Base-by-base conservation (phyloP, 176 grass and related monocot species). In the Carex cristatella region DNA sequence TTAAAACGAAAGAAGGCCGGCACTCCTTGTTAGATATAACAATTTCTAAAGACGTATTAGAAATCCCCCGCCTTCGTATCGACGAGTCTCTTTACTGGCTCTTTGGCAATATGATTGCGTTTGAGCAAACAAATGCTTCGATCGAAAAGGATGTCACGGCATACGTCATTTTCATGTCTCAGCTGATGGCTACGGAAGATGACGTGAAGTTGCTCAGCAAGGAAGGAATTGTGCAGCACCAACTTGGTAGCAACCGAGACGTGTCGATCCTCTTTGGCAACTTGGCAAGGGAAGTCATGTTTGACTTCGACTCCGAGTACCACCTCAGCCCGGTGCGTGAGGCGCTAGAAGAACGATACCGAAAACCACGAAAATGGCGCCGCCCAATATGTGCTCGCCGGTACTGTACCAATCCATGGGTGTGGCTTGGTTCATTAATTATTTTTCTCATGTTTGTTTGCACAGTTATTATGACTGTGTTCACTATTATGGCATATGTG, bases 401-500 rank as follows among this genome's bases (percentile, higher is more conserved):
- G 27, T 62, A 87, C 72, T 63, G 62, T 4, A 48, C 51, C 32
- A 87, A 71, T 12, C 85, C 53, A 12, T 87, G 79, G 86, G 5
- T 87, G 23, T 79, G n/a, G 1, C 37, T 87, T 2, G 78, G 65
- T 1, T 79, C 31, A 0, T 10, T 87, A 0, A 65, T 69, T 18
- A 44, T 57, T 61, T 44, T 61, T 23, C 68, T 83, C 37, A 42
- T 87, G 53, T 81, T 87, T 83, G 80, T 82, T 1, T 87, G 79
- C 23, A 82, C 79, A 0, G 46, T 83, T 1, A 81, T 61, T 49
- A 67, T 81, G 79, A 87, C 79, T 0, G 14, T 74, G 3, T 70
- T 87, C 66, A 83, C 86, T 83, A 81, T 87, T 0, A 61, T 81
- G 65, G 80, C 86, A 62, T 87, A 87, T 74, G 65, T 83, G 7